These are phyloP conservation scores for Penicillium decumbens DNA, from an alignment of 2,329 filamentous ascomycete species.

Conservation along the genomic window DNA sequence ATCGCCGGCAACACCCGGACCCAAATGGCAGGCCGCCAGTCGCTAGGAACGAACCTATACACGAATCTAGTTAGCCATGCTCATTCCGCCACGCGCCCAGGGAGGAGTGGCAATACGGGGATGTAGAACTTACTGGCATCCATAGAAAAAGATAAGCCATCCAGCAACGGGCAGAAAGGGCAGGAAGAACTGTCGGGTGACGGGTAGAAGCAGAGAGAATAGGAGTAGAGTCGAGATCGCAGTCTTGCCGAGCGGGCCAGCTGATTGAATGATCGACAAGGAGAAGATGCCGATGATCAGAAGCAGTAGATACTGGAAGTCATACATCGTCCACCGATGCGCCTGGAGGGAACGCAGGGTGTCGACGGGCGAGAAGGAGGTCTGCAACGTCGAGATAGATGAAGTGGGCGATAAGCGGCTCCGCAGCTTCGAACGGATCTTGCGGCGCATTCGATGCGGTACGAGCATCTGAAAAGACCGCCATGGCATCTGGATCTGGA, in stretches of 20 bases:
- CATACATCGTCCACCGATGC: constrained; percentile 76
- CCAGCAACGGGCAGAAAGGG: constrained; percentile 79
- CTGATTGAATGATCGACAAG: constrained; percentile 71
- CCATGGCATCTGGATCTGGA: constrained; percentile 47
- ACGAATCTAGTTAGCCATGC: not conserved
- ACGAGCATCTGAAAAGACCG: constrained; percentile 49
- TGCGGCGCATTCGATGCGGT: constrained; percentile 62
- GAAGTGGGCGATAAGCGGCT: constrained; percentile 63
- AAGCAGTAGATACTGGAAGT: constrained; percentile 77
- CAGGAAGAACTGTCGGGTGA: constrained; percentile 85
- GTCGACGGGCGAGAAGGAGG: constrained; percentile 74
- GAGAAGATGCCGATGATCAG: constrained; percentile 74
- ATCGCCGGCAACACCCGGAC: constrained; percentile 89
- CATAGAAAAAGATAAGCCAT: constrained; percentile 88
- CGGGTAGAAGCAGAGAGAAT: constrained; percentile 69
- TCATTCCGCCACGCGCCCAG: constrained; percentile 1
- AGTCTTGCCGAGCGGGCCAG: constrained; percentile 74
- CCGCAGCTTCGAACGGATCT: constrained; percentile 64
- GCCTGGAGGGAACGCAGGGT: constrained; percentile 69
- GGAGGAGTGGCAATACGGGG: not conserved
- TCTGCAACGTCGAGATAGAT: constrained; percentile 71
- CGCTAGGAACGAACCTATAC: constrained; percentile 75
- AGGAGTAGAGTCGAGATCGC: constrained; percentile 63
- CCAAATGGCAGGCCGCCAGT: constrained; percentile 90
- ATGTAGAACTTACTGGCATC: constrained; percentile 68